Evolutionary conservation across 2,329 filamentous ascomycete species (phyloP), one percentile per base, ranked within the genome.

Genomic region (Ploettnerulaceae sp.): DNA sequence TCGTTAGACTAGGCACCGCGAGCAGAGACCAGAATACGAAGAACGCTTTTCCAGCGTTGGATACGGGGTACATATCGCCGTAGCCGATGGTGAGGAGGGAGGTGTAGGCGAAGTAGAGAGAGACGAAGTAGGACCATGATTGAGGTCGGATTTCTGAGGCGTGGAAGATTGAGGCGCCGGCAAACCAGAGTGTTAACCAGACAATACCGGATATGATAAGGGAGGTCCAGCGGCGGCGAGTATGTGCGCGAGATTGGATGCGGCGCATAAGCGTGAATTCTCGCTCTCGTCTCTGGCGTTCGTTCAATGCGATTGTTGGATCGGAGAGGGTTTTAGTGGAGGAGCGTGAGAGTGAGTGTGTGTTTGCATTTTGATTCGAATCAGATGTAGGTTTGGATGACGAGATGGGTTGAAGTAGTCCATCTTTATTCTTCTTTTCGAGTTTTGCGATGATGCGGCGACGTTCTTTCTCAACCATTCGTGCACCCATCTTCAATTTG

Each of bases 11-110:
- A 0, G 90, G 90, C 3, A 95, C 74, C 0, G 89, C 89, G 20
- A 95, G 75, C 1, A 96, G 66, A 11, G 83, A 87, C 90, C 90
- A 96, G 46, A 95, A 82, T n/a, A 96, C 86, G 59, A 95, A 96
- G 64, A 95, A 95, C 0, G 86, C 80, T 45, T 86, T 82, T 1
- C 86, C 88, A 0, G 82, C 76, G 53, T 89, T 90, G 2, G 83
- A 86, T n/a, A 81, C 71, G 0, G 89, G 89, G 1, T 82, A 80
- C 4, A 84, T 66, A 55, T 95, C 89, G 3, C 90, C 90, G 57
- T 95, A 95, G 1, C 90, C 90, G 28, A 95, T 86, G 0, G 90
- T 95, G 2, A 89, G 73, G 18, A 95, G 76, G 2, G 82, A 84
- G 25, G 89, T 81, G 64, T 93, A 96, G 56, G 82, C 82, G 62